Evolutionary conservation across 1,284 basidiomycete species (phyloP).

Genomic region (Ganoderma meredithae): DNA sequence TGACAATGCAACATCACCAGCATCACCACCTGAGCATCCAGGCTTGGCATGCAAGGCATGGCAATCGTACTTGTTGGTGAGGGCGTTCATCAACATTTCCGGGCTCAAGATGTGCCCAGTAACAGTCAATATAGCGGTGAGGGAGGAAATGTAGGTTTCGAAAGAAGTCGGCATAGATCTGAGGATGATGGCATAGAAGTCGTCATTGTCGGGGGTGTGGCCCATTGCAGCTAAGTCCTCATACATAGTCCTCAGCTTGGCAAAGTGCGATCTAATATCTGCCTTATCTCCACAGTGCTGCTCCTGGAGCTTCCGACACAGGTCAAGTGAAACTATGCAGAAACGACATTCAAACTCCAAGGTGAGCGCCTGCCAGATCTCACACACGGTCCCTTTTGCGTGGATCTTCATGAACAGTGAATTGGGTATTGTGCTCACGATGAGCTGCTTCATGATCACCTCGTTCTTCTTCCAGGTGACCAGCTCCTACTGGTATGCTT

Average conservation of each 20-base stretch:
- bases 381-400: too few relatives aligned
- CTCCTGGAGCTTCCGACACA: slow-evolving; percentile 31
- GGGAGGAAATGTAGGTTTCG: slow-evolving; percentile 16
- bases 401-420: too few relatives aligned
- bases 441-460: too few relatives aligned
- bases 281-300: slow-evolving; percentile 27
- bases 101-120: slow-evolving; percentile 15
- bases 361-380: too few relatives aligned
- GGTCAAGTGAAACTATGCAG: slow-evolving; percentile 29
- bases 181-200: slow-evolving; percentile 3
- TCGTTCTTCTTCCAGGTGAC: too few relatives aligned
- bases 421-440: too few relatives aligned
- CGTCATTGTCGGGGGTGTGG: neutral
- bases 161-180: slow-evolving; percentile 27
- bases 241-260: slow-evolving; percentile 24
- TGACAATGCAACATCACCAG: slow-evolving; percentile 19
- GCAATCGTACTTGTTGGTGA: slow-evolving; percentile 30
- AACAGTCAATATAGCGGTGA: slow-evolving; percentile 15
- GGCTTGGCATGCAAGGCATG: slow-evolving; percentile 13
- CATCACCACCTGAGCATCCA: neutral
- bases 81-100: slow-evolving; percentile 25
- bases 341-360: too few relatives aligned
- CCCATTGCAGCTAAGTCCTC: slow-evolving; percentile 35
- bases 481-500: too few relatives aligned
- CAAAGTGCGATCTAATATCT: slow-evolving; percentile 33